Percentiles rank a stretch among this genome's conserved stretches.
These are phyloP conservation scores for Hansfordia pulvinata DNA, from an alignment of 2,329 filamentous ascomycete genomes.

Conservation along the genomic window DNA sequence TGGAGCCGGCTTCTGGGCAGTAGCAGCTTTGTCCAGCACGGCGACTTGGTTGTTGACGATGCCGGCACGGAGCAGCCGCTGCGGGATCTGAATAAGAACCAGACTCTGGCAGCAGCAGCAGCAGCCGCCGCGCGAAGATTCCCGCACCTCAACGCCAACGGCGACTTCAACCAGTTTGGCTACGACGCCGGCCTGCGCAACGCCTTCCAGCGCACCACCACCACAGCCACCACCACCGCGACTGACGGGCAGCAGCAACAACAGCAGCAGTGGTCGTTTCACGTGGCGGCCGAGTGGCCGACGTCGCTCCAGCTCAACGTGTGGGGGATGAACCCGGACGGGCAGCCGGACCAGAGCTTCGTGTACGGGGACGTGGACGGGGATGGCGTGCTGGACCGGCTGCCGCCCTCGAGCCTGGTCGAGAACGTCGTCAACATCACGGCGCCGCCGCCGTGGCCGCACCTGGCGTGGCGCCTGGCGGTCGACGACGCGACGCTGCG, in stretches of 20 bases:
- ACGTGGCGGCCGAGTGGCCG: conserved; percentile 52
- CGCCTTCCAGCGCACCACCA: conserved; percentile 29
- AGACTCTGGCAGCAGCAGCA: too few species aligned
- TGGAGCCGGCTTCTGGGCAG: conserved; percentile 45
- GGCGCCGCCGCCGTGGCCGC: conserved; percentile 34
- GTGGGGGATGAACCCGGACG: conserved; percentile 53
- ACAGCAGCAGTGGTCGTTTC: conserved; percentile 44
- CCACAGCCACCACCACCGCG: too few species aligned
- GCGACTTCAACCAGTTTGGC: conserved; percentile 49
- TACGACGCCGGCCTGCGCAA: conserved; percentile 46
- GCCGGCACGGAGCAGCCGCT: conserved; percentile 24
- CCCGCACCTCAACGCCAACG: conserved; percentile 49
- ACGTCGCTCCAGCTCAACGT: conserved; percentile 47
- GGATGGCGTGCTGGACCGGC: conserved; percentile 45
- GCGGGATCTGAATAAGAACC: too few species aligned
- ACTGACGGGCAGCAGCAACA: too few species aligned
- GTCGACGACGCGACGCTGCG: not conserved
- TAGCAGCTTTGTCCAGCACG: conserved; percentile 45
- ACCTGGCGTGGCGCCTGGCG: conserved; percentile 33
- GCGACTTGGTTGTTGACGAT: conserved; percentile 29
- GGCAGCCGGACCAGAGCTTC: conserved; percentile 43
- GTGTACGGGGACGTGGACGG: conserved; percentile 48
- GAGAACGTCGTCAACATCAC: conserved; percentile 46
- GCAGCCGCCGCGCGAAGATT: too few species aligned
- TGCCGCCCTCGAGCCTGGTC: conserved; percentile 43